Base-by-base conservation (phyloP, 2,329 filamentous ascomycete genomes). In the Nothophoma quercina region DNA sequence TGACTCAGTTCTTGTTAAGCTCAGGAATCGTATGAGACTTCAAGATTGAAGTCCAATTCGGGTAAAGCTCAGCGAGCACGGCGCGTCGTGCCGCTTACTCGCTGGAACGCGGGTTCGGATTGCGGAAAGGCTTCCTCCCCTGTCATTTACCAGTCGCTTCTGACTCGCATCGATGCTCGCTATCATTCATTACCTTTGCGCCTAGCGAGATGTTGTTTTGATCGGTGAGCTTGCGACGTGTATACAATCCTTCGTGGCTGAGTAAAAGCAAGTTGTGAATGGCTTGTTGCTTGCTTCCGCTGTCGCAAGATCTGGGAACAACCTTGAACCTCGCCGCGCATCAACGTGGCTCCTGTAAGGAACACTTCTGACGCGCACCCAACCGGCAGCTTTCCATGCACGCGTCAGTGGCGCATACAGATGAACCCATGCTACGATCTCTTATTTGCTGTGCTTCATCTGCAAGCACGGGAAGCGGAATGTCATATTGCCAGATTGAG, bases 351-450 rank as follows among this genome's bases (percentile, higher is more conserved):
- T 63, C 63, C 63, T 58, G 50, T 55, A 61, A n/a, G 55, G 52
- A 56, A 59, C 51, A 21, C 19, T 43, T 42, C 21, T 30, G 19
- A 46, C 30, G 23, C 18, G 53, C 36, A 48, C 58, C 66, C 67
- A 69, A 69, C 65, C 66, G 66, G 68, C 56, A 64, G 61, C 54
- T 51, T 68, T 71, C 68, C 68, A 64, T 58, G 40, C 45, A 36
- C 35, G 56, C 63, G 54, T 64, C 52, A 53, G 54, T 54, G 63
- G 56, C 61, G 43, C 51, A 38, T 10, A 22, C 42, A 30, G 30
- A 45, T n/a, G n/a, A 8, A 34, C 9, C 22, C 33, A 48, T 43
- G 46, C 34, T 51, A 42, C 36, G 35, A 51, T 45, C 26, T 54
- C 7, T 28, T 28, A 36, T 51, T 41, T 32, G 29, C 35, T 50